Evolutionary conservation across 768 basidiomycete genomes (phyloP), one percentile per base, ranked within the genome.

Genomic region (Tylopilus sp.): DNA sequence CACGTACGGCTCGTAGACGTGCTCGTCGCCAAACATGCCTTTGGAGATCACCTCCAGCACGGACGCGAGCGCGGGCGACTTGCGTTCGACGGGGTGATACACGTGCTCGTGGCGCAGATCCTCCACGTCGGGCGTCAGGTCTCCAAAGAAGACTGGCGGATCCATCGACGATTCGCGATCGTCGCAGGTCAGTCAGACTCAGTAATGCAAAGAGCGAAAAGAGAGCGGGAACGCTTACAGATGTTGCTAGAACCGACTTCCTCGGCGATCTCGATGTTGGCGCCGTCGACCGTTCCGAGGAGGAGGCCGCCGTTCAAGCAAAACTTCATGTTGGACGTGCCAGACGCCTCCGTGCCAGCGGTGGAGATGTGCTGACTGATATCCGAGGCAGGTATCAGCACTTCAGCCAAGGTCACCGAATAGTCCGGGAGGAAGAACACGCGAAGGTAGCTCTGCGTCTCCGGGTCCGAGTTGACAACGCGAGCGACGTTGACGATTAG

Each of bases 341-440:
- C 87, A 2, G 83, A 84, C 12, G 88, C 87, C 67, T 98, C 94
- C 3, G 96, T 98, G 33, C 96, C 96, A 3, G 96, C 97, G 14
- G 96, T 98, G 22, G 91, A 94, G 71, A 99, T 98, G 71, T 98
- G 96, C 67, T 97, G 92, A 56, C 85, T 87, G 74, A 98, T 89
- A 69, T 98, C 94, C 26, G 89, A 87, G 13, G 96, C 90, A n/a
- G 89, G 90, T 54, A 93, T 89, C 60, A 94, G 77, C 22, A 94
- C 74, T 65, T 92, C 90, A 1, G 90, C 88, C 42, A 89, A 71
- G 42, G 87, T 87, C 34, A 89, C 92, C 1, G 86, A 88, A 73
- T 99, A 99, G 69, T 98, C 96, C 0, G 97, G 95, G 19, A 99
- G 79, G 87, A 98, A 98, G 76, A 87, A 90, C 55, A 98, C 79